Conservation (phyloP, 495 filamentous ascomycete species). For the Aspergillus sclerotiicarbonarius region DNA sequence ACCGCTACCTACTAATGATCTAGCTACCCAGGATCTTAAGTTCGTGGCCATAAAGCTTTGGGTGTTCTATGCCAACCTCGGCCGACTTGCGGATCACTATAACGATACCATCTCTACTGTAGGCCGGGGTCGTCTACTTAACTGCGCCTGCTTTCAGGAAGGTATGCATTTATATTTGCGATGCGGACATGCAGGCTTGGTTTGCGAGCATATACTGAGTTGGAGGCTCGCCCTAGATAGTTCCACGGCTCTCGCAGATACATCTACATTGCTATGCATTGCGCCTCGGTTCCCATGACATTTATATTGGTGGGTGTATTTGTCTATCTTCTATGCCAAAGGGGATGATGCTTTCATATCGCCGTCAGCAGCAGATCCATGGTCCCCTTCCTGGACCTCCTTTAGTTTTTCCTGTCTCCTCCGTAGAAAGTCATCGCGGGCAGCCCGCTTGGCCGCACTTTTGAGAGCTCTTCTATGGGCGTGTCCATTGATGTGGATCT, state of each 20-base stretch:
- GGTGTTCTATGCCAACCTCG: too few species aligned
- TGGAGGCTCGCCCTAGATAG: background rate
- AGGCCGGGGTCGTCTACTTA: background rate
- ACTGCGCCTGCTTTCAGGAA: background rate
- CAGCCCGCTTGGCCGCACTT: slow-evolving; percentile 28
- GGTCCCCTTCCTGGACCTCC: background rate
- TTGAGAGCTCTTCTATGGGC: slow-evolving; percentile 53
- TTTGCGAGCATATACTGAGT: background rate
- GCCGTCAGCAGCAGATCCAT: background rate
- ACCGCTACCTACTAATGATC: too few species aligned
- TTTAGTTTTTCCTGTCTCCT: slow-evolving; percentile 10
- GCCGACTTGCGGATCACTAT: too few species aligned
- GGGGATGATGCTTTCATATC: background rate
- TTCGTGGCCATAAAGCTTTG: too few species aligned
- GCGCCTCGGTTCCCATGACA: background rate
- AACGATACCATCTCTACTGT: too few species aligned
- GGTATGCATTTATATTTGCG: background rate
- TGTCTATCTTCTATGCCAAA: background rate
- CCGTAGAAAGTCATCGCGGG: slow-evolving; percentile 29
- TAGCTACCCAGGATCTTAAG: too few species aligned
- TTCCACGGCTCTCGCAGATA: background rate
- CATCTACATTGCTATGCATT: background rate
- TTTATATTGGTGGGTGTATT: background rate
- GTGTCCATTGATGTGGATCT: slow-evolving; percentile 66
- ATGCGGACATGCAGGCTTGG: background rate